phyloP scores from a whole-genome alignment of 345 rosid genomes.

The Populus euphratica region DNA sequence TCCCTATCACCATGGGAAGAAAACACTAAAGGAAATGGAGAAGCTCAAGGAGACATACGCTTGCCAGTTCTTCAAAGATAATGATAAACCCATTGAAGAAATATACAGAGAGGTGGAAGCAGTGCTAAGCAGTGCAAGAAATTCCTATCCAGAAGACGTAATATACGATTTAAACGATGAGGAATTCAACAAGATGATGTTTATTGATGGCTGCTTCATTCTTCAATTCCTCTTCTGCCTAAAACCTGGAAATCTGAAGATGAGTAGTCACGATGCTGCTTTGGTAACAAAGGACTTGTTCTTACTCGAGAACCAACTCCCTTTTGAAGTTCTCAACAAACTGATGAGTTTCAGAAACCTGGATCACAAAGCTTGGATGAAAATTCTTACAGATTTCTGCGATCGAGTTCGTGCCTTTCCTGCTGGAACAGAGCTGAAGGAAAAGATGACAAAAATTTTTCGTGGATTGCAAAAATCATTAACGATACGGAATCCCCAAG shows the following conservation, averaged over 20 bases:
- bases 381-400: too few species aligned
- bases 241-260: not conserved
- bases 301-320: conserved; percentile 32
- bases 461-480: too few species aligned
- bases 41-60: not conserved
- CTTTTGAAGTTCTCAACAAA: conserved; percentile 12
- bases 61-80: not conserved
- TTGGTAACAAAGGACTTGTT: conserved; percentile 16
- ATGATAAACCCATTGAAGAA: fast-evolving
- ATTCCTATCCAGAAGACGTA: too few species aligned
- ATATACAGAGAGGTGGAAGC: too few species aligned
- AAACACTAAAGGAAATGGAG: not conserved
- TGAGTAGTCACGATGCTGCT: not conserved
- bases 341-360: not conserved
- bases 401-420: too few species aligned
- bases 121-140: too few species aligned
- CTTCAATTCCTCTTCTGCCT: not conserved
- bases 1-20: conserved; percentile 6
- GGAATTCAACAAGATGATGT: not conserved
- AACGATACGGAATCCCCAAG: too few species aligned
- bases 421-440: too few species aligned
- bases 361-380: fast-evolving
- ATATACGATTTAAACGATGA: too few species aligned
- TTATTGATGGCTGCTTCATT: not conserved
- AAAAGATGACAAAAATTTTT: too few species aligned